Conservation (phyloP, 768 basidiomycete species). For the button mushroom (Agaricus bisporus) region DNA sequence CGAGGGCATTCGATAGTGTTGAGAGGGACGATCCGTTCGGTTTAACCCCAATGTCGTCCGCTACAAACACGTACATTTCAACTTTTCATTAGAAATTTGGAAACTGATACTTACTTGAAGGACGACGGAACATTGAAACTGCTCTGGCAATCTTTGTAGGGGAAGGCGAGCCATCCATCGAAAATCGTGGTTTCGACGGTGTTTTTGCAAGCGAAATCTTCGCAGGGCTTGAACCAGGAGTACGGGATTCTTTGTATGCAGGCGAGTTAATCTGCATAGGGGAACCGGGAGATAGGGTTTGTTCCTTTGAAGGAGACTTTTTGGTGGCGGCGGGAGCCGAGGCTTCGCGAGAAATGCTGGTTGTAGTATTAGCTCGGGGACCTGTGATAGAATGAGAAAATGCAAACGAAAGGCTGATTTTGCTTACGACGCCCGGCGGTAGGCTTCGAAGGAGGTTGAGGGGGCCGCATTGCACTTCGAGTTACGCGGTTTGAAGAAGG, state of each 20-base stretch:
- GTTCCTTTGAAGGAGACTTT: conserved; percentile 10
- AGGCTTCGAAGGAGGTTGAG: background rate
- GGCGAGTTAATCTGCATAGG: conserved; percentile 29
- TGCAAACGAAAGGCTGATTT: background rate
- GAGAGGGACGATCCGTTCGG: conserved; percentile 43
- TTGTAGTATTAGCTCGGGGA: background rate
- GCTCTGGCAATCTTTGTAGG: conserved; percentile 14
- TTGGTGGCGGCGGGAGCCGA: background rate
- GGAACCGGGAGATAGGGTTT: conserved; percentile 21
- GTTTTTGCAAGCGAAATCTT: conserved; percentile 21
- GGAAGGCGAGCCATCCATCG: conserved; percentile 14
- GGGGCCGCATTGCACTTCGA: conserved; percentile 3
- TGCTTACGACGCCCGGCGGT: conserved; percentile 1
- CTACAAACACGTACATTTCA: conserved; percentile 12
- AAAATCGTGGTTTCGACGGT: conserved; percentile 16
- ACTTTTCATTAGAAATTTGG: background rate
- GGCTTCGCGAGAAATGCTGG: conserved; percentile 6
- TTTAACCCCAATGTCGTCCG: conserved; percentile 17
- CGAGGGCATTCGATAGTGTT: conserved; percentile 60
- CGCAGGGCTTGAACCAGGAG: conserved; percentile 16
- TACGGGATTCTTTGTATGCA: background rate
- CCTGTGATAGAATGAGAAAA: background rate
- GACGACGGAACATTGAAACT: conserved; percentile 11
- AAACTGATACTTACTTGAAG: conserved; percentile 6
- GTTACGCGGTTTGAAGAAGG: conserved; percentile 9